phyloP scores from a whole-genome alignment of 2,329 filamentous ascomycete species.

The Hymenoscyphus infarciens region DNA sequence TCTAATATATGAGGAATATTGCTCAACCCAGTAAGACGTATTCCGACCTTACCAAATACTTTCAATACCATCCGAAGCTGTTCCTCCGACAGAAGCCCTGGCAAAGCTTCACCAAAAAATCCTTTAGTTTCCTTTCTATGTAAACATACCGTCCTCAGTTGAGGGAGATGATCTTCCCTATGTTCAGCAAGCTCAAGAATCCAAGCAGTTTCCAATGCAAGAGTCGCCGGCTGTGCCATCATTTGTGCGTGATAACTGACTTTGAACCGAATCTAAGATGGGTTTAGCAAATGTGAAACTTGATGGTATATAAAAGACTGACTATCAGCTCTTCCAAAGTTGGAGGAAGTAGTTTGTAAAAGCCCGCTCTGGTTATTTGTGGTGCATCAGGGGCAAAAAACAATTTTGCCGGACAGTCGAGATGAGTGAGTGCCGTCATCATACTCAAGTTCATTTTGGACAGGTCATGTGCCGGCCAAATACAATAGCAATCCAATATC shows the following conservation, averaged over 20 bases:
- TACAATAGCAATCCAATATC: slow-evolving; percentile 4
- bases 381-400: not conserved
- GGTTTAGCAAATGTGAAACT: not conserved
- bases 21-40: not conserved
- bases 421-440: slow-evolving; percentile 8
- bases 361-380: not conserved
- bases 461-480: not conserved
- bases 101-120: not conserved
- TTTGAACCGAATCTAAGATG: not conserved
- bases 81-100: not conserved
- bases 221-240: not conserved
- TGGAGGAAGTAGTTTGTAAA: not conserved
- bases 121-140: not conserved
- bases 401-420: slow-evolving; percentile 4
- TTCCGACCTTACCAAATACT: not conserved
- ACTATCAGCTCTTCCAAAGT: not conserved
- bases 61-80: not conserved
- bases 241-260: not conserved
- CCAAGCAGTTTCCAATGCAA: not conserved
- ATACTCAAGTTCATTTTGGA: slow-evolving; percentile 12
- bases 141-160: not conserved
- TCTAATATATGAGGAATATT: no score
- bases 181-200: not conserved
- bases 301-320: not conserved
- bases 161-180: not conserved